Base-by-base conservation (phyloP, 2,329 filamentous ascomycete genomes). In the Fusarium acutatum region DNA sequence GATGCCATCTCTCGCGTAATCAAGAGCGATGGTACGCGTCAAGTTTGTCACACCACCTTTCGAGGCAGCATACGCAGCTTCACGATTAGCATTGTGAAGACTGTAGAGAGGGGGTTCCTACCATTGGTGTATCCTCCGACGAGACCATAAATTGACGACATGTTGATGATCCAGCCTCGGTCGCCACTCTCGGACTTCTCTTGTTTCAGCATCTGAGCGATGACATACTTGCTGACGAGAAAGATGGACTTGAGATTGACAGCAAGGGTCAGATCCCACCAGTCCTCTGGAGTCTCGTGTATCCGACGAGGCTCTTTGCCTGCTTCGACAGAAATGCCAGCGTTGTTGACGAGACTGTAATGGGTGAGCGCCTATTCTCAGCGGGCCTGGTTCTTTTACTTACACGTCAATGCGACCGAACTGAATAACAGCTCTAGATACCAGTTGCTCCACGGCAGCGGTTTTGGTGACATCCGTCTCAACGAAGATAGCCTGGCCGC, bases 41-140 rank as follows among this genome's bases (percentile, higher is more conserved):
- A 89, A 68, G n/a, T 84, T 85, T 7, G 84, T 80, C 0, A 88
- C 86, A 0, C 85, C 86, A 11, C 85, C 86, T 68, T 89, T 89
- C 1, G 84, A 85, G 1, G 86, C 82, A 17, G 81, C 80, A 56
- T 89, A 89, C 0, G 82, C 82, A 4, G 72, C 75, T 77, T 4
- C 6, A 0, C 2, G 0, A 32, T 77, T 13, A 77, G 66, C 5
- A 1, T 2, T 18, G 17, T 2, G 3, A 1, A 7, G 0, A 6
- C 22, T 13, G 14, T 15, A 10, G 7, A 3, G 7, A 22, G 9
- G 13, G 0, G 7, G 1, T 9, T 34, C 72, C 54, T 30, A 77
- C 75, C 47, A 74, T 81, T 81, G 30, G 49, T 30, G 1, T 24
- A 22, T 5, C 73, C 69, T 1, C 72, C 85, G 2, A 86, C 80